Base-by-base conservation (phyloP, 2,329 filamentous ascomycete species). In the Westerdykella sp. region DNA sequence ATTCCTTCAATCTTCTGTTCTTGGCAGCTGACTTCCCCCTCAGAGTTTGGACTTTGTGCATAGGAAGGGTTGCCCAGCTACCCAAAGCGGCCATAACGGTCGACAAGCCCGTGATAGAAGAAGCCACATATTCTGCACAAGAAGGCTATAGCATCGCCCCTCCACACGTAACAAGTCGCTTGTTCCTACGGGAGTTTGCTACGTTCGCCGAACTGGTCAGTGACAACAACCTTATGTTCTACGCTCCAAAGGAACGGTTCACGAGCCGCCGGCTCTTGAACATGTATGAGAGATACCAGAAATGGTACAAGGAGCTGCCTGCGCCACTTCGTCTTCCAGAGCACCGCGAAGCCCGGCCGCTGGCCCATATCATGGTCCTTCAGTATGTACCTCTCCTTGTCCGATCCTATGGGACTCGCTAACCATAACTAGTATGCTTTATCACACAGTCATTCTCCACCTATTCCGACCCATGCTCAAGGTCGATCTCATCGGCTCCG, bases 381-480 rank as follows among this genome's bases (percentile, higher is more conserved):
- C 84, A 88, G 84, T 87, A 71, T 72, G 84, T 74, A 28, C 25
- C 2, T 7, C 16, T 14, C 34, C 11, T 37, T n/a, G 9, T 13
- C n/a, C 15, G 2, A 10, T 38, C 23, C 28, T 25, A 21, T 42
- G 34, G 18, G 31, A 16, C 22, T 43, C 38, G 40, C 51, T 54
- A 41, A 58, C 41, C 31, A 11, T 38, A 13, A 2, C 4, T 30
- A 65, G 62, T 60, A 83, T 85, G 81, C 80, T 85, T 49, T 84
- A 85, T 57, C 77, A 85, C 55, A 83, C 81, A 48, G 77, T 80
- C 23, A 82, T 83, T n/a, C 64, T 85, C 0, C 75, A 87, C n/a
- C 74, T 89, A 1, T 88, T 88, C 59, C 75, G 85, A 6, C 85
- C 85, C 0, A 73, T 88, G 31, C 81, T 87, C 56, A 85, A 85